Conservation (phyloP, 192 early-diverging fungal genomes). For the Mortierella claussenii region DNA sequence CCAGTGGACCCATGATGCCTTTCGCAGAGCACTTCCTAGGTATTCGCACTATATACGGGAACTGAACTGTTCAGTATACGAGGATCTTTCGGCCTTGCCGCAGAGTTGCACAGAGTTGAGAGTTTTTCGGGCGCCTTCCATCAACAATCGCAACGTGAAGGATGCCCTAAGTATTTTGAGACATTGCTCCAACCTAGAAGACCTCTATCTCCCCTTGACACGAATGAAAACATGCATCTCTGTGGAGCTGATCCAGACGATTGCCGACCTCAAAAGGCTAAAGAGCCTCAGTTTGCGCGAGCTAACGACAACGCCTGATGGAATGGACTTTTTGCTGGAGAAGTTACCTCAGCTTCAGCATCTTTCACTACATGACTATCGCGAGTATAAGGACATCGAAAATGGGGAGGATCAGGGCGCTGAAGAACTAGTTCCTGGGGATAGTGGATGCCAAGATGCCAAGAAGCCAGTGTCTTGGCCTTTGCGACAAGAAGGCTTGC, state of each 20-base stretch:
- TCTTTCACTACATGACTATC: background rate
- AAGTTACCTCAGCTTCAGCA: background rate
- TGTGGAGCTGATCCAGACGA: background rate
- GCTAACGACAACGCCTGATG: background rate
- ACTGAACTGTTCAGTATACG: slow-evolving; percentile 4
- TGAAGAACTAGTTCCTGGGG: too few species aligned
- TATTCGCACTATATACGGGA: slow-evolving; percentile 32
- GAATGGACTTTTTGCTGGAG: slow-evolving; percentile 5
- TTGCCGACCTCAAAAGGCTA: slow-evolving; percentile 3
- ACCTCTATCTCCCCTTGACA: background rate
- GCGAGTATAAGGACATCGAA: too few species aligned
- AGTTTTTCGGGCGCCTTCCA: slow-evolving; percentile 1
- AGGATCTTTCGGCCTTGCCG: background rate
- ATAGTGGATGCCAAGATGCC: too few species aligned
- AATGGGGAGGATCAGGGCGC: too few species aligned
- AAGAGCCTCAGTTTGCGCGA: background rate
- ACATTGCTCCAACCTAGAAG: slow-evolving; percentile 15
- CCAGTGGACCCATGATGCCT: slow-evolving; percentile 23
- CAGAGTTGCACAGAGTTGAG: slow-evolving; percentile 6
- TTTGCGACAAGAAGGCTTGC: too few species aligned
- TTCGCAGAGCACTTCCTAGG: slow-evolving; percentile 17
- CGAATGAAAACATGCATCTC: background rate
- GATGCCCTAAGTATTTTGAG: background rate
- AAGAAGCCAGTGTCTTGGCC: too few species aligned
- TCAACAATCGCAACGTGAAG: background rate